Evolutionary conservation across 208 protist genomes (phyloP).

Genomic region (Trypanosomatidae sp.): DNA sequence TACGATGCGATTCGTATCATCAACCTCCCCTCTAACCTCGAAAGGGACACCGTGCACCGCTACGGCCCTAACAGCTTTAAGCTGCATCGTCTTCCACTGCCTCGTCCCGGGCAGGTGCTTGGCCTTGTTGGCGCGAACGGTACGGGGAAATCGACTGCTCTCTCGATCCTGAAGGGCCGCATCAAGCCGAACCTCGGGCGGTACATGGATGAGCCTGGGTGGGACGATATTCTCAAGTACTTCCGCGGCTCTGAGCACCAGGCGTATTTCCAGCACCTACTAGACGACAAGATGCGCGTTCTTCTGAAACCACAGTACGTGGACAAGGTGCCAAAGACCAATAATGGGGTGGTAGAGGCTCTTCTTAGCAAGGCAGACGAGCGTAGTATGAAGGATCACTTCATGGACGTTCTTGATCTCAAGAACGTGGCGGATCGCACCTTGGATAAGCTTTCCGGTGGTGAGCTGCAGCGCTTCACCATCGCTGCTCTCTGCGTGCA

Average conservation of each 20-base stretch:
- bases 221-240: slow-evolving; percentile 98
- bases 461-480: slow-evolving; percentile 99
- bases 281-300: slow-evolving; percentile 98
- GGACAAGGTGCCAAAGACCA: slow-evolving; percentile 98
- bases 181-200: slow-evolving; percentile 99
- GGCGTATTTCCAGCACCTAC: slow-evolving; percentile 98
- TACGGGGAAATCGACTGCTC: slow-evolving; percentile 99
- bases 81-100: slow-evolving; percentile 98
- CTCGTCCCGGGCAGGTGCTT: slow-evolving; percentile 98
- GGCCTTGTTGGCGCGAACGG: slow-evolving; percentile 99
- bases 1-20: slow-evolving; percentile 99
- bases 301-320: slow-evolving; percentile 99
- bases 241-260: slow-evolving; percentile 99
- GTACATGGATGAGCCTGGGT: slow-evolving; percentile 95
- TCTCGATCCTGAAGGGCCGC: slow-evolving; percentile 99
- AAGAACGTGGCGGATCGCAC: slow-evolving; percentile 91
- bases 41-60: slow-evolving; percentile 98
- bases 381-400: slow-evolving; percentile 72
- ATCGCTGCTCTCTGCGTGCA: slow-evolving; percentile 94
- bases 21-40: slow-evolving; percentile 99
- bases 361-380: slow-evolving; percentile 94
- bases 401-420: slow-evolving; percentile 94
- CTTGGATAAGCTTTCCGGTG: slow-evolving; percentile 98
- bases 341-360: slow-evolving; percentile 94
- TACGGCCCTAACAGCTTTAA: slow-evolving; percentile 99